Base-by-base conservation (phyloP, 208 protist genomes). In the Strigomonas galati region DNA sequence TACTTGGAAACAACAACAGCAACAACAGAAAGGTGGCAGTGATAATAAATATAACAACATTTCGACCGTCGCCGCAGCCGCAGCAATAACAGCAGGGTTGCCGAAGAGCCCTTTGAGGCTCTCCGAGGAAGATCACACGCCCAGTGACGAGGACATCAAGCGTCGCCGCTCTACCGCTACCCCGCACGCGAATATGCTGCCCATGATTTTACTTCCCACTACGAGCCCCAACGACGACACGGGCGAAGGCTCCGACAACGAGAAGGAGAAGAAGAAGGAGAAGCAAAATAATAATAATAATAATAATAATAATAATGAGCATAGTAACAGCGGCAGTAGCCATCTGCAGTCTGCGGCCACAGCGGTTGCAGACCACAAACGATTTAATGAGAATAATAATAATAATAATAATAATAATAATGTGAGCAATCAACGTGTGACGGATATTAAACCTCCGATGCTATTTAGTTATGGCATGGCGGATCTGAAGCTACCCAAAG, bases 311-410 rank as follows among this genome's bases (percentile, higher is more conserved):
- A 40, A 26, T 4, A 32, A 58, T n/a, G 26, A 23, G 10, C 1
- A 62, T 7, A 62, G 24, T 37, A 31, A 62, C 35, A 62, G 40
- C 30, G 30, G 2, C 28, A 48, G 28, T 30, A 46, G 15, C 28
- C 2, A 56, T 10, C 32, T 37, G 32, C 6, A 2, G 6, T 2
- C 32, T 9, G 32, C 32, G 52, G 21, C 9, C 12, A 28, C 52
- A 1, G 9, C 52, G 4, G 21, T 15, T 7, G 15, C 23, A 17
- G 23, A 56, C 3, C 52, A 56, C 7, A 49, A 61, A n/a, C n/a
- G n/a, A n/a, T n/a, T n/a, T 35, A 60, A 60, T 60, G 30, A 60
- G 14, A 37, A 60, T 60, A 60, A 60, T 60, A 60, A 43, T n/a
- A 60, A 40, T 60, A 40, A 60, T 10, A 40, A 30, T 30, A 40